Evolutionary conservation across 2,329 filamentous ascomycete genomes (phyloP), one percentile per base, ranked within the genome.

Genomic region (Phialemoniopsis sp.): DNA sequence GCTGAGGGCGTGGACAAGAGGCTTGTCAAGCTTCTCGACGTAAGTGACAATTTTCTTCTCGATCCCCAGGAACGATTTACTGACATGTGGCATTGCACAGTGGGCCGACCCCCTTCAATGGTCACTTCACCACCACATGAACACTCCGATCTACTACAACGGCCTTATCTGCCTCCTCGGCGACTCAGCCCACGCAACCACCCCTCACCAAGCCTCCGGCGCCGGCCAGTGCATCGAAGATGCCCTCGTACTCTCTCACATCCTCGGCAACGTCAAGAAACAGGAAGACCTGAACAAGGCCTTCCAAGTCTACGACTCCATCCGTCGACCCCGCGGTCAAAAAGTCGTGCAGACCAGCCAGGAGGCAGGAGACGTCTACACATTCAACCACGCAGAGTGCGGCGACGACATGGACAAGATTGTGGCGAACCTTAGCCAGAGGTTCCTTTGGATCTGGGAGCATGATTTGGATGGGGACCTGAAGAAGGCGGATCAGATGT

Each of bases 141-240:
- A 38, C 13, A 38, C 36, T 1, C 62, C 62, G 2, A 51, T 51
- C 12, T 75, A 66, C 32, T 63, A 60, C 47, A 61, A 62, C 17
- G 63, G 62, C 8, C 59, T 67, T 1, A 49, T 73, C 16, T 68
- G 64, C 29, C 63, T 83, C 3, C 55, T 78, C 1, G 80, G 80
- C 13, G 80, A 85, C 50, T 42, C 40, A 15, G 37, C 44, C 39
- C 39, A 46, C 14, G 39, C 39, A 26, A n/a, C n/a, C 38, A 49
- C 43, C 16, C 48, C 48, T 31, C 43, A 44, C 32, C 44, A 45
- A 43, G 48, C 44, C 19, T 39, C 43, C 2, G 48, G 48, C 2
- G 48, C 46, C 16, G 43, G 48, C 28, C 45, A 42, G 37, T 40
- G 46, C 18, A 35, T 50, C 13, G 48, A 50, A 40, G 48, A 50